Evolutionary conservation across 2,329 filamentous ascomycete species (phyloP).

Genomic region (Ascochyta lentis): DNA sequence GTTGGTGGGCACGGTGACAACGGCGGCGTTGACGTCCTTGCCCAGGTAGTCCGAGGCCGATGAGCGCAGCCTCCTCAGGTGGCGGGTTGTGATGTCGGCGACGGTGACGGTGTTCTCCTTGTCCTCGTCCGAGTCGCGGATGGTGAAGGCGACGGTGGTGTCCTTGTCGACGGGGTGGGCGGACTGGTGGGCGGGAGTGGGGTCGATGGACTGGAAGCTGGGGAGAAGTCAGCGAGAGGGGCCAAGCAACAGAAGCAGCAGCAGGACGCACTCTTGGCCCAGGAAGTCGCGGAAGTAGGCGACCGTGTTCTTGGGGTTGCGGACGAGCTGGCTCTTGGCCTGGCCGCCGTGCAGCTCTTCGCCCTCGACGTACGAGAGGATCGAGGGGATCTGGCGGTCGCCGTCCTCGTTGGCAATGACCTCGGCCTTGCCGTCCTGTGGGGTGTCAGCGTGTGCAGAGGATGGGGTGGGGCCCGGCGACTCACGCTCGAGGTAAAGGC

Average conservation of each 20-base stretch:
- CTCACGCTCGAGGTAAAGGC: slow-evolving; percentile 76
- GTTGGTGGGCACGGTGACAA: slow-evolving; percentile 93
- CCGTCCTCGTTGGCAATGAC: slow-evolving; percentile 99
- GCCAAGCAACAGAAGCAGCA: background rate
- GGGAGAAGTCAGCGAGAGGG: slow-evolving; percentile 26
- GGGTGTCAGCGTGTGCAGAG: slow-evolving; percentile 15
- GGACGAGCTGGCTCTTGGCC: slow-evolving; percentile 90
- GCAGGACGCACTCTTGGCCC: slow-evolving; percentile 77
- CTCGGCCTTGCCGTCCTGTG: slow-evolving; percentile 86
- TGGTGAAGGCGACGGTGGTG: slow-evolving; percentile 77
- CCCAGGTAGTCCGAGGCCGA: slow-evolving; percentile 92
- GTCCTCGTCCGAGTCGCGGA: slow-evolving; percentile 72
- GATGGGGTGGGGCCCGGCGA: background rate
- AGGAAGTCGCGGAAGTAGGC: slow-evolving; percentile 96
- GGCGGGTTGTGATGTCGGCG: slow-evolving; percentile 82
- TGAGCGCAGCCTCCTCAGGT: slow-evolving; percentile 78
- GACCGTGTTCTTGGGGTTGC: slow-evolving; percentile 91
- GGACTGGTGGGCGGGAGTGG: slow-evolving; percentile 90
- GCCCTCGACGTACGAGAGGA: slow-evolving; percentile 92
- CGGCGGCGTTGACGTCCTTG: slow-evolving; percentile 91
- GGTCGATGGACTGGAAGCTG: slow-evolving; percentile 92
- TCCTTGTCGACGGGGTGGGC: slow-evolving; percentile 83
- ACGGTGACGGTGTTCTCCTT: slow-evolving; percentile 73
- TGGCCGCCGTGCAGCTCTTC: slow-evolving; percentile 97
- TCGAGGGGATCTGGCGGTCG: slow-evolving; percentile 97